Evolutionary conservation across 2,329 filamentous ascomycete genomes (phyloP).

Genomic region (Hawksworthiomyces lignivorus): DNA sequence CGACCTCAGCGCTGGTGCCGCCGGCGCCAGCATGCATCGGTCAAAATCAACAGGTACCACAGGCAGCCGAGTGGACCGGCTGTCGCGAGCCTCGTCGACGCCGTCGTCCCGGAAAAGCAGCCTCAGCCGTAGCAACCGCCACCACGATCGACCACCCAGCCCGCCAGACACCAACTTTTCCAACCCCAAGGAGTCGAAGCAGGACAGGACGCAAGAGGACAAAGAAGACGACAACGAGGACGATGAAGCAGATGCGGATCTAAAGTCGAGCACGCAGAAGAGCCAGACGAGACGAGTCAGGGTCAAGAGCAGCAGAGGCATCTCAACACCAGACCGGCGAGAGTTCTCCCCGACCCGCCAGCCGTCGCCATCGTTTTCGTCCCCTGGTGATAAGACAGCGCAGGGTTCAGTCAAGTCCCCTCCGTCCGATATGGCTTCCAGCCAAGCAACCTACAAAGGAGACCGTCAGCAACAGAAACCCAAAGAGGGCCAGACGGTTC

Average conservation of each 20-base stretch:
- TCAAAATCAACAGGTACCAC: constrained; percentile 34
- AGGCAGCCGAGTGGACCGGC: not conserved
- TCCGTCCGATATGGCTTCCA: constrained; percentile 45
- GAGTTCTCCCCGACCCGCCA: too few species aligned
- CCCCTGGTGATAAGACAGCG: constrained; percentile 22
- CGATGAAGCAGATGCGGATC: constrained; percentile 1
- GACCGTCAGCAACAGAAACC: not conserved
- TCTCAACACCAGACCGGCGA: constrained; percentile 10
- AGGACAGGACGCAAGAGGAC: not conserved
- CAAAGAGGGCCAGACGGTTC: too few species aligned
- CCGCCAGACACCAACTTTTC: constrained; percentile 57
- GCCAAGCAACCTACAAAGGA: constrained; percentile 42
- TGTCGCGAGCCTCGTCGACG: constrained; percentile 21
- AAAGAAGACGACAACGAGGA: not conserved
- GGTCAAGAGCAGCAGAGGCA: constrained; percentile 8
- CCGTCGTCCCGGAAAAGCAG: constrained; percentile 31
- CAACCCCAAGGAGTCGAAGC: constrained; percentile 31
- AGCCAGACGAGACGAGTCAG: constrained; percentile 5
- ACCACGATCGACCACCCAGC: constrained; percentile 48
- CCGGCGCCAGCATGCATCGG: constrained; percentile 28
- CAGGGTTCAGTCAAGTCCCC: constrained; percentile 41
- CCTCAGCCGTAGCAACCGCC: constrained; percentile 19
- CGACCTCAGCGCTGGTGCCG: constrained; percentile 48
- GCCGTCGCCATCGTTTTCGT: constrained; percentile 19
- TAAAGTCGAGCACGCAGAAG: not conserved